Base-by-base conservation (phyloP, 805 yeast genomes). In the Candida easanensis region DNA sequence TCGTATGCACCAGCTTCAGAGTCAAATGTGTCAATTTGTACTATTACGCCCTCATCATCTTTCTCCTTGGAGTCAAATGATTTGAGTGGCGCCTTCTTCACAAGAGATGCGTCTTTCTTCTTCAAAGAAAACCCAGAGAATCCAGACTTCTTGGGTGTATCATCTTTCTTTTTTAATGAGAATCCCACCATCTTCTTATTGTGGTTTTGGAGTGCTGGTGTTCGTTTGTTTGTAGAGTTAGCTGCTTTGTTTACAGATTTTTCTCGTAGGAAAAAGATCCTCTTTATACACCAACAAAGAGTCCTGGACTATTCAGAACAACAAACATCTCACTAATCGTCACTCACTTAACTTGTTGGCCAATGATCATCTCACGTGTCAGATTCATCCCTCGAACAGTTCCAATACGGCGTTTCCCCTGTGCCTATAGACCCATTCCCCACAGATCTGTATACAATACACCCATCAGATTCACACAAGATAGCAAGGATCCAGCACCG, bases 81-180 rank as follows among this genome's bases (percentile, higher is more conserved):
- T n/a, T 41, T 48, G 7, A 20, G 26, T 15, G 40, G 21, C n/a
- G 44, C 36, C 33, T 36, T 44, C n/a, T 25, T 36, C 6, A 13
- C 14, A 10, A 14, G 4, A 6, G 28, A n/a, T n/a, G n/a, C 26
- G 19, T 35, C 32, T 34, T 43, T 44, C 28, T 56, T 56, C 50
- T 61, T 65, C 37, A 68, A 31, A 0, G 68, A 59, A 37, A 68
- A 66, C 9, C 65, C 68, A 15, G 57, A 59, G 16, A 62, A 42
- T 22, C 57, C 46, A 15, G 34, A 21, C 35, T 30, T 35, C 15
- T 27, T 36, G 3, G 46, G 27, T 6, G 26, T 21, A 6, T 23
- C 48, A 2, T 44, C 54, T 13, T 57, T 56, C 39, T 61, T 62
- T 54, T 69, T 69, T 38, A 69, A 42, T 0, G 73, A 64, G 53